Evolutionary conservation across 2,329 filamentous ascomycete species (phyloP), one percentile per base, ranked within the genome.

Genomic region (Paraphoma chrysanthemicola): DNA sequence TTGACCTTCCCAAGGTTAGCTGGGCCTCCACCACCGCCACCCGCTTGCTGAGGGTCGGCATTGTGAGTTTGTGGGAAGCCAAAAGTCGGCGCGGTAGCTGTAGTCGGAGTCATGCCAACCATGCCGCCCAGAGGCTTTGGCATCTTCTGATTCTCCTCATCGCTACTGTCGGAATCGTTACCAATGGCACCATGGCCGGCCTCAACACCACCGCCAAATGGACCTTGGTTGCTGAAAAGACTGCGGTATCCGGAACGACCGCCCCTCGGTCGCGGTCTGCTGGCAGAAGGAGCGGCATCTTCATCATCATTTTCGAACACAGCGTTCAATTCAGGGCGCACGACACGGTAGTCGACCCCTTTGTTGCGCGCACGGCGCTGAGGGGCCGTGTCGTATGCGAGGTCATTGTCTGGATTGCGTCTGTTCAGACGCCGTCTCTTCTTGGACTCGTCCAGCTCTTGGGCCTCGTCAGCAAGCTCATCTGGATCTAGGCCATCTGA

Each of bases 81-180:
- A 48, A 83, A 83, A 62, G 80, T 78, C 23, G 82, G 80, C 17
- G 80, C 76, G 18, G 75, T 79, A 41, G 78, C 80, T 53, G 85
- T 79, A 6, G 84, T 86, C 17, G 86, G 84, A 6, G 85, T 86
- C 81, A 88, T 87, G 44, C 86, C 86, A 48, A 92, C 81, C 56
- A 88, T 85, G 44, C 89, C 90, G 44, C 81, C 83, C 48, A 82
- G 61, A 23, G 58, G 79, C 76, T 76, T 83, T 48, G 76, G 71
- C 68, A 83, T 86, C 57, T 90, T 86, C 62, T 88, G 87, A 62
- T 87, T 87, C 71, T 99, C 95, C 65, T 99, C 95, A 68, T 99
- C 95, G 74, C 95, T 99, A 76, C 93, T 97, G 73, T 99, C 95
- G 6, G 94, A 97, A 69, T 98, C 95, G 8, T 88, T 90, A 51